Percentiles rank a stretch among this genome's conserved stretches.
Conservation (phyloP, 805 yeast genomes). For the Deakozyma indianensis region DNA sequence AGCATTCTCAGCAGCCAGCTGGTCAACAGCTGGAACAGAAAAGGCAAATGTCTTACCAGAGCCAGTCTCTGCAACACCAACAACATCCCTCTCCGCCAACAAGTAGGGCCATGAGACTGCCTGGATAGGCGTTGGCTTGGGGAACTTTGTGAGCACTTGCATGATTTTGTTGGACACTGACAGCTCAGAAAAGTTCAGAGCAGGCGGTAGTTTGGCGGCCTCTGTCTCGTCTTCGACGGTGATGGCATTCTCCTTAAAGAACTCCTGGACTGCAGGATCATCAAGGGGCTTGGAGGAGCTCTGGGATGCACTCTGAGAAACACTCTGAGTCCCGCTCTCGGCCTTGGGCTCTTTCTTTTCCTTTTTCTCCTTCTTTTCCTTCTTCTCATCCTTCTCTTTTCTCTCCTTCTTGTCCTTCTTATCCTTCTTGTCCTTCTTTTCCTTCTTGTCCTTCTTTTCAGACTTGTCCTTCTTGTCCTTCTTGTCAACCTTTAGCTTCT, state of each 20-base stretch:
- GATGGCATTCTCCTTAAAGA: conserved; percentile 59
- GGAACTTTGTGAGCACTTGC: conserved; percentile 52
- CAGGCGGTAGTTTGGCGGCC: conserved; percentile 38
- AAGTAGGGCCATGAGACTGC: conserved; percentile 90
- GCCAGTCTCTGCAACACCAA: conserved; percentile 98
- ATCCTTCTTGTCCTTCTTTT: conserved; percentile 26
- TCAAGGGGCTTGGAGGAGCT: conserved; percentile 3
- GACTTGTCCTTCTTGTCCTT: conserved; percentile 16
- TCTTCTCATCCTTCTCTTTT: conserved; percentile 21
- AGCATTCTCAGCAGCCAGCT: conserved; percentile 29
- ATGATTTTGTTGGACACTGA: conserved; percentile 41
- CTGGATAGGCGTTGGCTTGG: conserved; percentile 92
- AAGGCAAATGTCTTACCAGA: conserved; percentile 96
- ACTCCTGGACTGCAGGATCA: conserved; percentile 38
- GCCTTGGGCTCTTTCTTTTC: conserved; percentile 16
- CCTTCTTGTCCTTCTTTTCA: conserved; percentile 22
- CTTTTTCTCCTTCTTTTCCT: conserved; percentile 19
- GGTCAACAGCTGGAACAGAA: conserved; percentile 90
- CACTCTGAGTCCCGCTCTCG: too few species aligned
- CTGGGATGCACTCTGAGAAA: conserved; percentile 15
- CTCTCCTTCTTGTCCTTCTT: conserved; percentile 17
- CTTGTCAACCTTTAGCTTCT: conserved; percentile 15
- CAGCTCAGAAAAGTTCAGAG: conserved; percentile 52
- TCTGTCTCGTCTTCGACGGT: conserved; percentile 49
- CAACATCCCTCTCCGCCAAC: conserved; percentile 63